phyloP scores from a whole-genome alignment of 495 filamentous ascomycete genomes.

The Podospora tetraspora region DNA sequence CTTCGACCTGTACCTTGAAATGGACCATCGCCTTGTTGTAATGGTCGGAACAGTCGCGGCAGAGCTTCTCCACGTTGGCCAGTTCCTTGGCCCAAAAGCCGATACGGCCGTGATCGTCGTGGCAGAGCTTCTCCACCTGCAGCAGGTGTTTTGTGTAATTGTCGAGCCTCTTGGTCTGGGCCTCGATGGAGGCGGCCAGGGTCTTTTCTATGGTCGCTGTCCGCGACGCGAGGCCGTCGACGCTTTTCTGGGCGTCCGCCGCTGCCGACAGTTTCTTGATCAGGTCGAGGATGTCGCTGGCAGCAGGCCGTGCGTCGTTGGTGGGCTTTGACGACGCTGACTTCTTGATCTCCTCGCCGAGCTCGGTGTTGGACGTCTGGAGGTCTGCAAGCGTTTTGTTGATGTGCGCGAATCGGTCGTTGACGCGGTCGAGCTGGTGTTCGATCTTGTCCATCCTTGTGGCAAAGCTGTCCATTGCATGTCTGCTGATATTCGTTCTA shows the following conservation, averaged over 20 bases:
- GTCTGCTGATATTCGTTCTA: no score
- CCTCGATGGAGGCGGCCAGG: not conserved
- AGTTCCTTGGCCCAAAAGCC: no score
- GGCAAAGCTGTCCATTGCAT: no score
- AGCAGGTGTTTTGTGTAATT: no score
- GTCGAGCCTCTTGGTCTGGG: not conserved
- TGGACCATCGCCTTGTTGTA: no score
- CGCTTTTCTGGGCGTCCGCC: not conserved
- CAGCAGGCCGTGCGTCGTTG: not conserved
- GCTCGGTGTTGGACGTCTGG: no score
- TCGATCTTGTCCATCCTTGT: not conserved
- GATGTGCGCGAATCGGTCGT: not conserved
- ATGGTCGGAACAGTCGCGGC: no score
- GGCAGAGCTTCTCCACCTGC: no score
- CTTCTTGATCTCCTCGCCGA: not conserved
- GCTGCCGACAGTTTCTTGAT: not conserved
- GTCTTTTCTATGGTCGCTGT: not conserved
- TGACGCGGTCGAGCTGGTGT: not conserved
- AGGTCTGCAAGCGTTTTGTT: no score
- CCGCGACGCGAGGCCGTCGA: not conserved
- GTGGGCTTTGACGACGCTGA: not conserved
- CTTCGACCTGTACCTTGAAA: no score
- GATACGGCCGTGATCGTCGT: no score
- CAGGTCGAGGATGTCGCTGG: not conserved
- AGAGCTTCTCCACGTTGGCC: no score